Base-by-base conservation (phyloP, 257 asterid genomes). In the Capsicum rhomboideum region DNA sequence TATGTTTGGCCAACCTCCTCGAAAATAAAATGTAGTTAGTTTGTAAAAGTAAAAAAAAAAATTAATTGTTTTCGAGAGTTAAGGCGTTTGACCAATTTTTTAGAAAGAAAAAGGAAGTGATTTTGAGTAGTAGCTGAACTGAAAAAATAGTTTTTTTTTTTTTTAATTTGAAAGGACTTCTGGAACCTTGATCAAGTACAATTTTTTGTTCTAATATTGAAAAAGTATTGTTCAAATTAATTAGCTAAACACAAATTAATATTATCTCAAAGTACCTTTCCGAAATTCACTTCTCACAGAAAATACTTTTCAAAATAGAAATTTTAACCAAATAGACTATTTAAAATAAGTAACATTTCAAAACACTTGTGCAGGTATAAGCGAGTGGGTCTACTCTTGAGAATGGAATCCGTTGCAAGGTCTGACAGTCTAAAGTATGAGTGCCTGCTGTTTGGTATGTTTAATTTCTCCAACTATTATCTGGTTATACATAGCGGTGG, bases 401-500 rank as follows among this genome's bases (percentile, higher is more conserved):
- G 64, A 87, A 93, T 93, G 97, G 96, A 94, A 94, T 90, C 82
- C 77, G 80, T 81, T 31, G 87, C 82, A 49, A 80, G 88, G 83
- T 86, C 87, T 52, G 79, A 26, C 10, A 88, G 78, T 59, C 83
- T 92, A 14, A 93, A 89, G 84, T 93, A 90, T 23, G 94, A 92
- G 83, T 91, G 94, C 84, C 50, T 92, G 68, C 89, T 92, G 83
- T 93, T 94, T 59, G 98, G 98, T 94, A 87, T 31, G 90, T 18
- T 68, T 34, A 34, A 5, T 34, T 68, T 3, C 37, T 68, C 0
- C 0, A 68, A 18, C 8, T 68, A 31, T 0, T 16, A 66, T 34
- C 37, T 34, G 37, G 37, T 34, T 34, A n/a, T n/a, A n/a, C n/a
- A n/a, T n/a, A n/a, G n/a, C n/a, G n/a, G n/a, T n/a, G n/a, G n/a